Percentiles rank a stretch among this genome's conserved stretches.
Evolutionary conservation across 768 basidiomycete genomes (phyloP).

Genomic region (Termitomyces sp.): DNA sequence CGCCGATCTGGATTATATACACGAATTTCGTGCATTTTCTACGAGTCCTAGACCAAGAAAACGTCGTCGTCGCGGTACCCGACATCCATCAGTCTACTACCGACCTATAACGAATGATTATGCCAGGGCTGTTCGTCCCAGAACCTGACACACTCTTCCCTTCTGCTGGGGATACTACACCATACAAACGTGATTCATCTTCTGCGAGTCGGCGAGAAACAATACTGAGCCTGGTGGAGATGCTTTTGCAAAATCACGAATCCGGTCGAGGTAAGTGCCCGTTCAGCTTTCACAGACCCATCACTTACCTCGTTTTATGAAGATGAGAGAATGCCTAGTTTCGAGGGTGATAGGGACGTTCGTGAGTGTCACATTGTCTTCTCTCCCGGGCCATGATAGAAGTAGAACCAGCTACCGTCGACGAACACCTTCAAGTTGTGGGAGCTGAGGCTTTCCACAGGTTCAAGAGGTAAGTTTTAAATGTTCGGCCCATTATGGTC

Average conservation of each 20-base stretch:
- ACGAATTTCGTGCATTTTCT: conserved; percentile 18
- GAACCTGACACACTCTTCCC: conserved; percentile 19
- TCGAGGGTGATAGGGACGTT: conserved; percentile 63
- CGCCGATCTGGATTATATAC: conserved; percentile 14
- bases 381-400: not conserved
- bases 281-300: not conserved
- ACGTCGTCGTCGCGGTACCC: conserved; percentile 6
- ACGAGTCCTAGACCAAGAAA: not conserved
- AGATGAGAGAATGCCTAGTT: conserved; percentile 41
- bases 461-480: conserved; percentile 50
- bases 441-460: conserved; percentile 64
- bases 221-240: conserved; percentile 48
- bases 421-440: conserved; percentile 65
- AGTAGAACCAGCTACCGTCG: conserved; percentile 47
- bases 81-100: not conserved
- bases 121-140: conserved; percentile 20
- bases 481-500: not conserved
- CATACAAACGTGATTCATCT: conserved; percentile 28
- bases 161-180: conserved; percentile 19
- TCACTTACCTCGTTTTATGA: not conserved
- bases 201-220: conserved; percentile 38
- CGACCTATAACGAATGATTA: conserved; percentile 8
- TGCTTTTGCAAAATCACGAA: conserved; percentile 38
- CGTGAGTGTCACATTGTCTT: conserved; percentile 42
- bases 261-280: conserved; percentile 27